These are phyloP conservation scores for Cadophora luteo-olivacea DNA, from an alignment of 2,329 filamentous ascomycete species.

Conservation along the genomic window DNA sequence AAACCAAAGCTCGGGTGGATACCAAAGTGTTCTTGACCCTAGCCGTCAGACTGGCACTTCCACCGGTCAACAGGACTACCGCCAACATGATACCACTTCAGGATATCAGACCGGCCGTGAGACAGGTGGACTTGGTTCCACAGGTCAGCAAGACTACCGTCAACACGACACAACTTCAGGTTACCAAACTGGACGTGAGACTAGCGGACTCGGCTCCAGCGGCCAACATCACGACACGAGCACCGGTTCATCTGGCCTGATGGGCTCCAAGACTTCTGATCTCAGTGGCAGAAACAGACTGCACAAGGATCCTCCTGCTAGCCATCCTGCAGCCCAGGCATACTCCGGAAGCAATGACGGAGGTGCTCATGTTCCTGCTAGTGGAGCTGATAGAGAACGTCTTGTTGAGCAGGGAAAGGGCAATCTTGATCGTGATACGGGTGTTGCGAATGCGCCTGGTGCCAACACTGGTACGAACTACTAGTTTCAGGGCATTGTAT, in stretches of 20 bases:
- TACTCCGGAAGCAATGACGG: neutral
- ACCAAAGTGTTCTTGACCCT: neutral
- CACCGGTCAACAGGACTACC: neutral
- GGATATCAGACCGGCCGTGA: neutral
- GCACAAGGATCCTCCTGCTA: constrained; percentile 39
- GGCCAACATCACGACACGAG: neutral
- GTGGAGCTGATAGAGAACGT: constrained; percentile 17
- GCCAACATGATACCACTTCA: neutral
- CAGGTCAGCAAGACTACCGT: neutral
- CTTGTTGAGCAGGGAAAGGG: constrained; percentile 21
- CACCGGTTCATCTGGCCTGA: neutral
- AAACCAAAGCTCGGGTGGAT: constrained; percentile 5
- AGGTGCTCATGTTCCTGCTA: constrained; percentile 17
- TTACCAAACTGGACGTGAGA: neutral
- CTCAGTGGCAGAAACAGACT: constrained; percentile 33
- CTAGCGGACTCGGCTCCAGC: neutral
- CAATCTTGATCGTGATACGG: constrained; percentile 23
- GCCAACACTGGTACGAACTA: neutral
- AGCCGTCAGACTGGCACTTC: neutral
- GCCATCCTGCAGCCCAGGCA: constrained; percentile 33
- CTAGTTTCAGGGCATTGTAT: neutral
- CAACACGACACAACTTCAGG: neutral
- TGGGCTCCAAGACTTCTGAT: constrained; percentile 16
- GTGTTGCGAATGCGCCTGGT: constrained; percentile 24
- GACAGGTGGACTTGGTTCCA: neutral